Evolutionary conservation across 371 early-diverging fungal genomes (phyloP), one percentile per base, ranked within the genome.

Genomic region (Apophysomyces variabilis): DNA sequence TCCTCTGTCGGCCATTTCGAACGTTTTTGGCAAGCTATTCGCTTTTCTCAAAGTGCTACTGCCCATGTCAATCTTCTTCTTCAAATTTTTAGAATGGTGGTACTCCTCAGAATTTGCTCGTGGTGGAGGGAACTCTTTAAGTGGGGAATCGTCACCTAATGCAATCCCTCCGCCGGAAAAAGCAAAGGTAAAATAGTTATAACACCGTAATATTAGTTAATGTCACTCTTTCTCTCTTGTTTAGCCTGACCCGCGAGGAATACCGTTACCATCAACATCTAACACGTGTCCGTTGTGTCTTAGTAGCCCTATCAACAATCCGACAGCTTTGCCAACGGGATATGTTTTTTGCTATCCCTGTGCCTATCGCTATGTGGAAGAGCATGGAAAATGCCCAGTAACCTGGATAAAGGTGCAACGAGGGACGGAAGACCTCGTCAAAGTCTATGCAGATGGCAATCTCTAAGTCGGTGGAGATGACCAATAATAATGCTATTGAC

Each of bases 71-170:
- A 92, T 97, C 46, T 95, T 96, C 81, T 90, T 95, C 66, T 95
- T 91, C 84, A 93, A 92, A 66, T 97, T 97, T 67, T 71, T 95
- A 69, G 96, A 96, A 76, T 96, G 97, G 96, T 96, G 96, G 96
- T 94, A 95, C 70, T 83, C 90, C 7, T 91, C 93, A 9, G 93
- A 92, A 64, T 90, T 80, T 69, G 72, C 86, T 63, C 73, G 83
- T 68, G 76, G 71, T 71, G 16, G 64, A 60, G 44, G 75, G 67
- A 47, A 73, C 62, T 54, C 76, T 59, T 43, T 75, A 74, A 63
- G 74, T 32, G 78, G 75, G 14, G 72, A 74, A 8, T 71, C 76
- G 13, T 58, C 61, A 37, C 73, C 64, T 35, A 65, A 72, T 47
- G 58, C 59, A 0, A 75, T 83, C 5, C 85, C 88, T 41, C 93